phyloP scores from a whole-genome alignment of 176 grass and related monocot genomes.

The Miscanthus lutarioriparius region DNA sequence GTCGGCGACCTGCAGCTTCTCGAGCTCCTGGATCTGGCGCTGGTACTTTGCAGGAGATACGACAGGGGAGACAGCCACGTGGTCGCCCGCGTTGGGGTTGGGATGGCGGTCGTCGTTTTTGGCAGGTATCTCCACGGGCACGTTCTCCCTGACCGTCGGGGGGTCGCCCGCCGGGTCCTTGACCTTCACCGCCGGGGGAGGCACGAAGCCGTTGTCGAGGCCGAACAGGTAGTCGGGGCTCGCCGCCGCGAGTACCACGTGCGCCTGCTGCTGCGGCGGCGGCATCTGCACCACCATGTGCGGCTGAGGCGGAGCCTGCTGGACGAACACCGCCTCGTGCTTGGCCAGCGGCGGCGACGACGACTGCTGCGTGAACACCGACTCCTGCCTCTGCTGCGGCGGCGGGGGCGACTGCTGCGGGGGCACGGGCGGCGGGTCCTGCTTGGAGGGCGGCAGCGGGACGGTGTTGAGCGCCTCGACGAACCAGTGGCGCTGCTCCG shows the following conservation, averaged over 20 bases:
- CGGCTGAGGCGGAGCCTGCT: slow-evolving; percentile 15
- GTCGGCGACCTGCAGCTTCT: not conserved
- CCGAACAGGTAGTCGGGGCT: slow-evolving; percentile 83
- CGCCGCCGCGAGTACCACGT: not conserved
- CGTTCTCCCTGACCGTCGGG: slow-evolving; percentile 35
- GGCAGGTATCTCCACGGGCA: slow-evolving; percentile 53
- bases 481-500: slow-evolving; percentile 78
- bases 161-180: slow-evolving; percentile 54
- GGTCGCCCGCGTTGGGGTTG: too few species aligned
- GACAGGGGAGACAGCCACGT: too few species aligned
- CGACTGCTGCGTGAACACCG: slow-evolving; percentile 10
- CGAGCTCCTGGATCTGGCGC: too few species aligned
- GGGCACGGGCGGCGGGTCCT: slow-evolving; percentile 20
- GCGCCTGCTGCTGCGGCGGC: not conserved
- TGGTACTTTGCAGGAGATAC: too few species aligned
- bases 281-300: not conserved
- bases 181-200: slow-evolving; percentile 77
- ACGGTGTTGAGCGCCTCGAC: slow-evolving; percentile 72
- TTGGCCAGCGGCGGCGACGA: not conserved
- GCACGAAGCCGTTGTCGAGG: slow-evolving; percentile 75
- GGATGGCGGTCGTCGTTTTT: slow-evolving; percentile 49
- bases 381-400: slow-evolving; percentile 36
- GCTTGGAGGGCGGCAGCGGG: slow-evolving; percentile 6
- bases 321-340: slow-evolving; percentile 22
- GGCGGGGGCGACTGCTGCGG: not conserved